Base-by-base conservation (phyloP, 441 rosid genomes). In the Corymbia citriodora region DNA sequence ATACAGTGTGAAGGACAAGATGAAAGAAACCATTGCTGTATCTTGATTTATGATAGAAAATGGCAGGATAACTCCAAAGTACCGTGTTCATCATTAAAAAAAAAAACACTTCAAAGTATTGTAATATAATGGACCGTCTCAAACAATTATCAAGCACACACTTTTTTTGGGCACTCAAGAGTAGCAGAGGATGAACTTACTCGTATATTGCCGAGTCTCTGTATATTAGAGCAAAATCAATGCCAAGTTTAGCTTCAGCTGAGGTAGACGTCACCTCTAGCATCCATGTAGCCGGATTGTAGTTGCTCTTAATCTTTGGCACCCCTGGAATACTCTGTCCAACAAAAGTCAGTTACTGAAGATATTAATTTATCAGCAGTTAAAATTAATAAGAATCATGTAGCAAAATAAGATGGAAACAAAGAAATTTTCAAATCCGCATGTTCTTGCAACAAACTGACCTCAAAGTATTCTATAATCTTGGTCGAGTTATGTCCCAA, bases 281-380 rank as follows among this genome's bases (percentile, higher is more conserved):
- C 94, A 95, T 92, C 97, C 97, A 95, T 89, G 98, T 95, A 89
- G 95, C 94, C 55, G 97, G 96, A 89, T 96, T 95, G 55, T 93
- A 95, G 52, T 95, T 94, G 87, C 93, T 92, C 91, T 52, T 93
- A 15, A 94, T 95, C 92, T 92, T 93, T 18, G 90, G 83, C 87
- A 94, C 94, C 59, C 95, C 95, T 25, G 92, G 59, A 9, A 95
- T 91, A 54, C 91, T 49, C 96, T 95, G 92, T 89, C 21, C 16
- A 40, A 52, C 13, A 36, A 79, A 89, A 49, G 87, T 49, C 52
- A 16, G 21, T 57, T 55, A 52, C 70, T 88, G 57, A 91, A 25
- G 48, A 17, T 33, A 48, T 27, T 23, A 59, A 87, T 40, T 40
- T 36, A n/a, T 21, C 16, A 65, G 33, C 83, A 48, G 68, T 83